These are phyloP conservation scores for Thalia dealbata DNA, from an alignment of 176 grass and related monocot genomes.

Conservation along the genomic window DNA sequence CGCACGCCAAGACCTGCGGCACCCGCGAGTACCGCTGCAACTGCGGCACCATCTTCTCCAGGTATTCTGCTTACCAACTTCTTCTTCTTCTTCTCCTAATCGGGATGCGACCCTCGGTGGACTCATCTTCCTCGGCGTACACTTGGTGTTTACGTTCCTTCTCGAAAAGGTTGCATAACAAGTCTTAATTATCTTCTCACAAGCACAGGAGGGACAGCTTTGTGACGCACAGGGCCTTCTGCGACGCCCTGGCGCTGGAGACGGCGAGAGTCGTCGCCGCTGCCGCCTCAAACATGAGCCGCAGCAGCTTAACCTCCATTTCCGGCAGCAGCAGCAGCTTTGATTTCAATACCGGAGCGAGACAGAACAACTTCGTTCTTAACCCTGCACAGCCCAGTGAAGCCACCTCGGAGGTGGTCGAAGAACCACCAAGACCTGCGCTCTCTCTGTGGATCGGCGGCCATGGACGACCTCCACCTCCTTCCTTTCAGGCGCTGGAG, in stretches of 20 bases:
- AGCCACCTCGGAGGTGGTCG: background rate
- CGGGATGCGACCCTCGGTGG: too few species aligned
- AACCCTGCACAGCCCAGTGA: background rate
- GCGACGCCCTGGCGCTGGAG: constrained; percentile 10
- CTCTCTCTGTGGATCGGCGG: background rate
- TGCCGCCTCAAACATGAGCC: constrained; percentile 7
- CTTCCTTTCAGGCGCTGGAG: too few species aligned
- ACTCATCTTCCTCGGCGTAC: background rate
- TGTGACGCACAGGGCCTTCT: constrained; percentile 14
- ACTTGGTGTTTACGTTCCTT: too few species aligned
- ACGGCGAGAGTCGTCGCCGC: constrained; percentile 3
- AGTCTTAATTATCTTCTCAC: background rate
- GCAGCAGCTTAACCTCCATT: background rate
- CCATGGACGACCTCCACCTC: background rate
- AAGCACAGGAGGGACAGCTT: constrained; percentile 18
- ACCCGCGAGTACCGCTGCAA: constrained; percentile 23
- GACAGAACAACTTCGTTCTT: background rate
- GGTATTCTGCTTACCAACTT: background rate
- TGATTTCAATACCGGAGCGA: background rate
- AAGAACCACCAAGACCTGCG: background rate
- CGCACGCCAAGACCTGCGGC: constrained; percentile 25
- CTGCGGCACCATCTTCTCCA: constrained; percentile 19
- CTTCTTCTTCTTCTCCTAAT: too few species aligned
- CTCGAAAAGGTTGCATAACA: too few species aligned
- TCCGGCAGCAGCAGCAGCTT: background rate